Conservation (phyloP, 2,329 filamentous ascomycete species). For the Calonectria pseudoreteaudii region DNA sequence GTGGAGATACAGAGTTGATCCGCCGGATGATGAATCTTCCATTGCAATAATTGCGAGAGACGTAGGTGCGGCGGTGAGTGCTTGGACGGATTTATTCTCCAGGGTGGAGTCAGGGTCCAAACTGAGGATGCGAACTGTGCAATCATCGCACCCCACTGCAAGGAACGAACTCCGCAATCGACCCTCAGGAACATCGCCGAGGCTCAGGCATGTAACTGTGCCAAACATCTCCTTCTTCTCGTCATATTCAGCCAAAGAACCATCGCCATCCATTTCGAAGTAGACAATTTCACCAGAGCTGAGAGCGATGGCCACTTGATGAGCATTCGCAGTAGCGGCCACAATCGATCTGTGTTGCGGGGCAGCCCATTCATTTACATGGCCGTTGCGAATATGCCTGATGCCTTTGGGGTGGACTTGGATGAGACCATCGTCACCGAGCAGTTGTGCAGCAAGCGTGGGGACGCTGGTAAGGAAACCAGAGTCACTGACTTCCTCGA, state of each 20-base stretch:
- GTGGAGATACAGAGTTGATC: conserved; percentile 91
- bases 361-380: conserved; percentile 92
- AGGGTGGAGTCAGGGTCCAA: conserved; percentile 90
- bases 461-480: conserved; percentile 90
- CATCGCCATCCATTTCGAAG: conserved; percentile 96
- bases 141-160: conserved; percentile 96
- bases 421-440: conserved; percentile 91
- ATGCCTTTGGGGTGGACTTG: conserved; percentile 98
- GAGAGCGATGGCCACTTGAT: conserved; percentile 92
- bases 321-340: conserved; percentile 90
- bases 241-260: conserved; percentile 91
- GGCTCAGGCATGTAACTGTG: conserved; percentile 92
- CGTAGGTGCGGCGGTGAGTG: conserved; percentile 89
- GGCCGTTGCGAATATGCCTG: conserved; percentile 82
- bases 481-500: conserved; percentile 94
- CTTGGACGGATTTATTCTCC: conserved; percentile 94
- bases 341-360: conserved; percentile 96
- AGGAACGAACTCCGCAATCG: conserved; percentile 90
- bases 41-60: conserved; percentile 93
- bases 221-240: conserved; percentile 96
- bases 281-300: conserved; percentile 98
- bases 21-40: conserved; percentile 91
- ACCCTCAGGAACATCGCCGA: conserved; percentile 93
- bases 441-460: conserved; percentile 91
- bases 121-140: conserved; percentile 92